Percentiles rank a stretch among this genome's conserved stretches.
Evolutionary conservation across 192 early-diverging fungal genomes (phyloP).

Genomic region (Gonapodya prolifera): DNA sequence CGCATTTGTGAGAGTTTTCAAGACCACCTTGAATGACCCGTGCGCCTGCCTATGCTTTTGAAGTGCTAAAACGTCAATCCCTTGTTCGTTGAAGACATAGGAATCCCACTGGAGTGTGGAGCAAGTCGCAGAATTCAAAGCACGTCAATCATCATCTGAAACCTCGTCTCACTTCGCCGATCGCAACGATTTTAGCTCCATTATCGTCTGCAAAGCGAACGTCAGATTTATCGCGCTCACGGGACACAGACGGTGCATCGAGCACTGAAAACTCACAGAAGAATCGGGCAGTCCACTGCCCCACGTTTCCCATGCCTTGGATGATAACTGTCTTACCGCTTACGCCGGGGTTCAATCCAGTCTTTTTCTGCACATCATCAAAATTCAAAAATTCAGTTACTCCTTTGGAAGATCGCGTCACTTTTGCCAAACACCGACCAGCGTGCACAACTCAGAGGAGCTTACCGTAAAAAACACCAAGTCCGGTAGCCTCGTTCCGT

Average conservation of each 20-base stretch:
- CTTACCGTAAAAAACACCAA: slow-evolving; percentile 26
- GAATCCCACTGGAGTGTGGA: slow-evolving; percentile 42
- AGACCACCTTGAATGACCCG: slow-evolving; percentile 51
- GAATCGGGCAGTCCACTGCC: slow-evolving; percentile 72
- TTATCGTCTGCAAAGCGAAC: background rate
- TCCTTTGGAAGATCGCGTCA: slow-evolving; percentile 44
- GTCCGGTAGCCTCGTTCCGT: slow-evolving; percentile 67
- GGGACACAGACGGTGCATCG: background rate
- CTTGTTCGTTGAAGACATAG: slow-evolving; percentile 45
- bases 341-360: slow-evolving; percentile 44
- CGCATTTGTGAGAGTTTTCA: too few species aligned
- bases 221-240: background rate
- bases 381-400: slow-evolving; percentile 65
- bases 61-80: slow-evolving; percentile 54
- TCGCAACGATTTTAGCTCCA: slow-evolving; percentile 58
- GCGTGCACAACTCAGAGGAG: too few species aligned
- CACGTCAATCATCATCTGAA: background rate
- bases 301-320: slow-evolving; percentile 79
- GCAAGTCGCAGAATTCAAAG: background rate
- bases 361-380: slow-evolving; percentile 63
- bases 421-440: too few species aligned
- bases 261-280: slow-evolving; percentile 26
- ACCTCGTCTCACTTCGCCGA: slow-evolving; percentile 25
- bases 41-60: slow-evolving; percentile 45
- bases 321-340: slow-evolving; percentile 51